Base-by-base conservation (phyloP, 176 grass and related monocot genomes). In the Eleusine coracana region DNA sequence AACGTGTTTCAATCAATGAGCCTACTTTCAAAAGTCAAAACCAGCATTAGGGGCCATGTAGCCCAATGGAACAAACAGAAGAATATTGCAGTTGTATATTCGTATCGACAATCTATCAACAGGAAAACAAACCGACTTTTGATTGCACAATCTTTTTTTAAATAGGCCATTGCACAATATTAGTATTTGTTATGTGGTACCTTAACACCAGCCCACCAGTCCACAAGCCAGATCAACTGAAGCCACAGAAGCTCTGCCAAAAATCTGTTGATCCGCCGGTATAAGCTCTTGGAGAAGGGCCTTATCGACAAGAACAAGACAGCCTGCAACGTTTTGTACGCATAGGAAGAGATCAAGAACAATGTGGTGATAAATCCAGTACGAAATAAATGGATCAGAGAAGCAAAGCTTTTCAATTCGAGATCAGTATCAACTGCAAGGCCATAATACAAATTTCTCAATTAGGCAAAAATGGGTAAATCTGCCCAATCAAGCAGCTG, bases 181-280 rank as follows among this genome's bases (percentile, higher is more conserved):
- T 34, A 31, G 48, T 12, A 25, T 21, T 49, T 48, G 27, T 48
- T 31, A 64, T 45, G 31, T 5, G 34, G 1, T 79, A 79, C 77
- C 77, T 80, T 68, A 52, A 80, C 64, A 80, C 64, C 45, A 25
- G 77, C 77, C 64, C 77, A 80, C 77, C 77, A 80, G 31, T 80
- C 77, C 31, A 79, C 62, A 25, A 80, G 20, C 64, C 64, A 80
- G 21, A 80, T 25, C 6, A 98, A 82, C 80, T 98, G 88, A 68
- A 98, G 81, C 96, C 96, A 98, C 37, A 98, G 50, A 28, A 98
- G 77, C 84, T 98, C 92, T 15, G 81, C 84, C 73, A 92, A 65
- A 37, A 92, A 84, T 39, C 77, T 84, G 89, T 91, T 98, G 71
- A 89, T 95, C 64, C 74, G 73, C 75, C 86, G 87, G 75, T 94